Evolutionary conservation across 1,284 basidiomycete species (phyloP).

Genomic region (Phaffia rhodozyma): DNA sequence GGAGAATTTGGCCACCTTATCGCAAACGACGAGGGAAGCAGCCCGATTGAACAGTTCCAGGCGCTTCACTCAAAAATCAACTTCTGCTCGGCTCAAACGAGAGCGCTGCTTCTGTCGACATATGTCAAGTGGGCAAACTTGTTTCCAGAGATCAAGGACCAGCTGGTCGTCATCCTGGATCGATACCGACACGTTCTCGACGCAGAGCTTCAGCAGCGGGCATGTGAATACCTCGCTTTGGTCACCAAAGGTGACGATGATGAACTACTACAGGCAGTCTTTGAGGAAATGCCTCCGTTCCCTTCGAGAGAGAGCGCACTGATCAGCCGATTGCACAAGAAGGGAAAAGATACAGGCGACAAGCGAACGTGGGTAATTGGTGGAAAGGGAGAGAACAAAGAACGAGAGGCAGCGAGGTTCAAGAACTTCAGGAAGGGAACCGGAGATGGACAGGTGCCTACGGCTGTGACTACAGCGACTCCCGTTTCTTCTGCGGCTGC

Average conservation of each 20-base stretch:
- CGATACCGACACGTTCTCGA: constrained; percentile 98
- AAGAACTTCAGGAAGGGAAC: constrained; percentile 36
- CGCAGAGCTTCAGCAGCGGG: constrained; percentile 92
- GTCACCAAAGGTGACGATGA: constrained; percentile 72
- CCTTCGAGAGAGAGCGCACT: constrained; percentile 86
- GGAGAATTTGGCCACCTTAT: constrained; percentile 91
- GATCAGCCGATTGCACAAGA: constrained; percentile 69
- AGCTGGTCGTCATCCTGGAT: constrained; percentile 87
- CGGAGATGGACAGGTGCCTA: constrained; percentile 36
- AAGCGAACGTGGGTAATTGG: constrained; percentile 94
- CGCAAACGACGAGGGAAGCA: constrained; percentile 85
- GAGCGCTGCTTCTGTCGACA: constrained; percentile 84
- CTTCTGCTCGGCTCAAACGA: constrained; percentile 82
- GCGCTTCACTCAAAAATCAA: constrained; percentile 89
- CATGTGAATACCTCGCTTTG: constrained; percentile 88
- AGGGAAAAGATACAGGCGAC: constrained; percentile 79
- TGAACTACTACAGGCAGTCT: constrained; percentile 82
- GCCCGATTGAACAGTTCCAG: constrained; percentile 90
- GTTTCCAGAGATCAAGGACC: constrained; percentile 94
- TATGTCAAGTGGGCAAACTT: constrained; percentile 99
- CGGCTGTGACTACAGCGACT: constrained; percentile 19
- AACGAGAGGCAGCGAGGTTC: constrained; percentile 49
- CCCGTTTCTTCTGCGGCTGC: constrained; percentile 19
- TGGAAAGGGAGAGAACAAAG: constrained; percentile 77
- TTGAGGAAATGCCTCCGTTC: constrained; percentile 99